These are phyloP conservation scores for Aspergillus viridinutans DNA, from an alignment of 2,329 filamentous ascomycete species.

Conservation along the genomic window DNA sequence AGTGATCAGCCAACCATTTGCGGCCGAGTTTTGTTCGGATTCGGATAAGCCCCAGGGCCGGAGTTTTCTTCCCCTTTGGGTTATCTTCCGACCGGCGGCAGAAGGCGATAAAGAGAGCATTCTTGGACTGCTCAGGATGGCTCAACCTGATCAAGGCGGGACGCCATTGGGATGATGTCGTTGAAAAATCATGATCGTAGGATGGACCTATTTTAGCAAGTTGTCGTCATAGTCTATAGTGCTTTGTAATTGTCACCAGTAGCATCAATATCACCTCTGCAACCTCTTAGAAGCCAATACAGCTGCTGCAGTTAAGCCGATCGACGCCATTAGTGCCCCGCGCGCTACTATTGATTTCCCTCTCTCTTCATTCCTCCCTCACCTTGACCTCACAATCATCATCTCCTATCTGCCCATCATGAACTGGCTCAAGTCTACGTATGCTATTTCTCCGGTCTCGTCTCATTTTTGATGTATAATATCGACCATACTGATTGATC, in stretches of 20 bases:
- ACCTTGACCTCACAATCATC: not conserved
- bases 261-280: not conserved
- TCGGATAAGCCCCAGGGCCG: conserved; percentile 10
- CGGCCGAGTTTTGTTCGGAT: conserved; percentile 13
- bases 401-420: conserved; percentile 59
- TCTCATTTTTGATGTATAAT: conserved; percentile 14
- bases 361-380: conserved; percentile 11
- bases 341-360: conserved; percentile 32
- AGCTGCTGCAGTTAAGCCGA: conserved; percentile 8
- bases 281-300: no score
- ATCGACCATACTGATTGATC: conserved; percentile 51
- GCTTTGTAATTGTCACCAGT: not conserved
- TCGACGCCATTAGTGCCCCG: conserved; percentile 25
- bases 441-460: conserved; percentile 38
- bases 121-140: not conserved
- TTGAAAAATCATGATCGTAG: not conserved
- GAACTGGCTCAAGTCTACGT: conserved; percentile 94
- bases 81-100: not conserved
- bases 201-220: not conserved
- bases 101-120: not conserved
- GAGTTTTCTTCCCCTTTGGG: conserved; percentile 14
- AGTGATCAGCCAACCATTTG: conserved; percentile 3
- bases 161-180: not conserved
- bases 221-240: not conserved
- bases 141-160: no score